These are phyloP conservation scores for Priceomyces melissophilus DNA, from an alignment of 805 yeast genomes.

Conservation along the genomic window DNA sequence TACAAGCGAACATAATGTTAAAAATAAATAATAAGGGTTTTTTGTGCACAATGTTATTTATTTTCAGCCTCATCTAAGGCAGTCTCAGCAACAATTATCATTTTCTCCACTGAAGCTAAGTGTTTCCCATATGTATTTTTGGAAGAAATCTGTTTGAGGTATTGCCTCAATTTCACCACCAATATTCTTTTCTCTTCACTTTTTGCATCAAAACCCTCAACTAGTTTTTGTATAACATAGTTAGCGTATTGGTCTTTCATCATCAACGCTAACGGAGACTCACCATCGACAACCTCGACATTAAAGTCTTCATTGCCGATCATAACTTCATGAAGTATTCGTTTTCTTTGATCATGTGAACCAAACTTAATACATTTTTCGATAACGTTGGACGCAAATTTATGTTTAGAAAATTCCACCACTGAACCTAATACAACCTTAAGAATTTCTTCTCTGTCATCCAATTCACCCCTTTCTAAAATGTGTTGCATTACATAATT, in stretches of 20 bases:
- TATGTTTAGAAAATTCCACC: slow-evolving; percentile 87
- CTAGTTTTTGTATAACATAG: slow-evolving; percentile 92
- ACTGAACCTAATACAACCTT: slow-evolving; percentile 67
- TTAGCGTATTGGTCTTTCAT: slow-evolving; percentile 98
- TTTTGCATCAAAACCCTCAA: slow-evolving; percentile 64
- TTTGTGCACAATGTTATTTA: background rate
- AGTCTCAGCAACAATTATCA: slow-evolving; percentile 54
- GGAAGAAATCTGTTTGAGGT: slow-evolving; percentile 64
- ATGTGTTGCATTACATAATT: slow-evolving; percentile 97
- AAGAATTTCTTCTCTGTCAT: slow-evolving; percentile 61
- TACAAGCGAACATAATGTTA: background rate
- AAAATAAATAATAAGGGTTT: background rate
- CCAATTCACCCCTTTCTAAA: slow-evolving; percentile 71
- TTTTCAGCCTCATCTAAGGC: slow-evolving; percentile 40
- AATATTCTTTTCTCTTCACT: slow-evolving; percentile 66
- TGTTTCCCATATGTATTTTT: slow-evolving; percentile 76
- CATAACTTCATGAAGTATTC: slow-evolving; percentile 65
- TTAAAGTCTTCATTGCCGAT: slow-evolving; percentile 46
- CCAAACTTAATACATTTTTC: slow-evolving; percentile 88
- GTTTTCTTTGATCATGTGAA: slow-evolving; percentile 53
- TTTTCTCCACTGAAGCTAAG: slow-evolving; percentile 75
- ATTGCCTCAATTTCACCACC: slow-evolving; percentile 74
- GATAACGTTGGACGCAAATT: slow-evolving; percentile 96
- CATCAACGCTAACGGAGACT: slow-evolving; percentile 78
- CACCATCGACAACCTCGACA: slow-evolving; percentile 52